A percentile compares a stretch with the other conserved stretches of the same genome.
Evolutionary conservation across 2,329 filamentous ascomycete species (phyloP).

Genomic region (Xylaria sp.): DNA sequence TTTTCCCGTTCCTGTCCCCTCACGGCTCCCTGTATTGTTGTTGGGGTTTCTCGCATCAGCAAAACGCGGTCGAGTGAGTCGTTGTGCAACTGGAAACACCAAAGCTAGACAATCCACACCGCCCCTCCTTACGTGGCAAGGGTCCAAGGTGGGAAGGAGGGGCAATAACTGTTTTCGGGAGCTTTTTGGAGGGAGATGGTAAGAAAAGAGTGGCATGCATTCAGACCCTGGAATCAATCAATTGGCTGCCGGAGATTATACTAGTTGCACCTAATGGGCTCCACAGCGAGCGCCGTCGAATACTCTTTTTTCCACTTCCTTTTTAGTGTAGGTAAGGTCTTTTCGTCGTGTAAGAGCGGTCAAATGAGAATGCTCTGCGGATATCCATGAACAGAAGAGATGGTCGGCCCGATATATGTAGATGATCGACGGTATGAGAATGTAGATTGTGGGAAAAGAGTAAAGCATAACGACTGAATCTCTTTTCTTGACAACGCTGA

Average conservation of each 20-base stretch:
- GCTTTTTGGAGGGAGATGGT: not conserved
- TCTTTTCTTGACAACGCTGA: not conserved
- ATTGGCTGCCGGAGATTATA: constrained; percentile 15
- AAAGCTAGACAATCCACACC: not conserved
- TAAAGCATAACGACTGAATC: not conserved
- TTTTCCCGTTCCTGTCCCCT: constrained; percentile 1
- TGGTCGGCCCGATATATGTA: not conserved
- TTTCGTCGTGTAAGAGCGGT: constrained; percentile 20
- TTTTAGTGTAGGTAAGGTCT: not conserved
- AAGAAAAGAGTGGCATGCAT: constrained; percentile 18
- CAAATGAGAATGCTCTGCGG: constrained; percentile 10
- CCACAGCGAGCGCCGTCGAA: constrained; percentile 8
- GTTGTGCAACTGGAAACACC: not conserved
- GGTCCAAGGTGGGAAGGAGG: constrained; percentile 20
- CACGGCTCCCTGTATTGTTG: constrained; percentile 8
- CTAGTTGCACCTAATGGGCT: constrained; percentile 14
- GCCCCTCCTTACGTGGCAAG: constrained; percentile 33
- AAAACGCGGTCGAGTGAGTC: not conserved
- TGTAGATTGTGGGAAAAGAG: not conserved
- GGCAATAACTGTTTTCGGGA: constrained; percentile 5
- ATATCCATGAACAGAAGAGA: not conserved
- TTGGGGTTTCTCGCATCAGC: not conserved
- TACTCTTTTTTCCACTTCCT: constrained; percentile 3
- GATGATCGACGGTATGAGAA: not conserved
- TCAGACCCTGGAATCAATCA: constrained; percentile 17